Conservation (phyloP, 163 green algal genomes). For the Chlamydomonas reinhardtii region DNA sequence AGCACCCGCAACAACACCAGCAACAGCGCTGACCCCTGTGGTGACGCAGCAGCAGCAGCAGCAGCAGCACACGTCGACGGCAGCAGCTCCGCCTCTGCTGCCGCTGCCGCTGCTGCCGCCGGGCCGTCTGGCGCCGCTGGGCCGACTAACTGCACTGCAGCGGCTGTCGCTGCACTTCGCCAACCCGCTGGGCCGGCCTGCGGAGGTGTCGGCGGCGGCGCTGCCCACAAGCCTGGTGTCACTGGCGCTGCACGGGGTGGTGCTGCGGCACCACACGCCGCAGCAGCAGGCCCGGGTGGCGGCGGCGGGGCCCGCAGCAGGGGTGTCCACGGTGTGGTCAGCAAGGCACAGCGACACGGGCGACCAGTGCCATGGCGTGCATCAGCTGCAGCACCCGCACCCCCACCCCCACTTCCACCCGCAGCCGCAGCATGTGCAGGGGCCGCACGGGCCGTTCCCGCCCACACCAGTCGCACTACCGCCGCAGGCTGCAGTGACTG, state of each 20-base stretch:
- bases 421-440: too few species aligned
- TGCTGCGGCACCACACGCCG: neutral
- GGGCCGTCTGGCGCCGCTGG: constrained; percentile 26
- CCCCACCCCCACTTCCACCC: too few species aligned
- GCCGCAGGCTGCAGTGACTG: too few species aligned
- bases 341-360: too few species aligned
- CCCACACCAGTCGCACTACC: too few species aligned
- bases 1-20: too few species aligned
- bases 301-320: neutral
- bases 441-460: too few species aligned
- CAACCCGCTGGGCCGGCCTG: constrained; percentile 12
- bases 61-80: neutral
- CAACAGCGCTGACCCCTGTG: too few species aligned
- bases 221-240: constrained; percentile 26
- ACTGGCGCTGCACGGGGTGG: constrained; percentile 11
- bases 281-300: neutral
- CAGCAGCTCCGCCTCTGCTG: neutral
- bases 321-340: too few species aligned
- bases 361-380: too few species aligned
- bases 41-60: neutral
- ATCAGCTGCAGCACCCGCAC: too few species aligned
- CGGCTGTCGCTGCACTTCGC: constrained; percentile 25
- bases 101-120: neutral
- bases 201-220: neutral
- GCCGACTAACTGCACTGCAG: neutral